Base-by-base conservation (phyloP, 805 yeast species). In the Schwanniomyces sp. region DNA sequence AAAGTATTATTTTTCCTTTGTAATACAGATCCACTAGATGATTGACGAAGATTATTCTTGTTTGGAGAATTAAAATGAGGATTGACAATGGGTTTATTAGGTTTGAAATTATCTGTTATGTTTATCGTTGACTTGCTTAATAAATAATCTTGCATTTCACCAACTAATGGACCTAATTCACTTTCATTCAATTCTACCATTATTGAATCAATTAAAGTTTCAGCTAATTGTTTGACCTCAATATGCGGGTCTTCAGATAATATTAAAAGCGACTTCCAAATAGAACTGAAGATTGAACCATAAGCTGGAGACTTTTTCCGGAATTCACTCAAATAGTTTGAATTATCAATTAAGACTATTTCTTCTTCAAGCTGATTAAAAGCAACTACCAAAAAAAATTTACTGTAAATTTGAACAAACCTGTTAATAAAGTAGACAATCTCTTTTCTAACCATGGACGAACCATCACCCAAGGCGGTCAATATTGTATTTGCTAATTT, bases 361-460 rank as follows among this genome's bases (percentile, higher is more conserved):
- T 91, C 97, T 53, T 86, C 94, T 49, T 87, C 90, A 25, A 94
- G 62, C 54, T 90, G 91, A 41, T 89, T 80, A 63, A 85, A 91
- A 0, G 97, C 96, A 49, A 91, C 85, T 1, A 92, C 94, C 46
- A 91, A 63, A 58, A 92, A 91, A 58, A 88, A 87, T 48, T 82
- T 80, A 21, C 79, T 69, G 64, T 91, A 86, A 37, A 83, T 82
- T 48, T 78, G 67, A 10, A 91, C 86, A 61, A 89, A 83, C 40
- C 84, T 80, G 34, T 94, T 86, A 46, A 91, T 78, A 58, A 88
- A 88, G 24, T 85, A 83, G 6, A 88, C 81, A 8, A 89, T 79
- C 62, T 94, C 98, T 52, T 90, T 83, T 48, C 99, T 72, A 1
- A 94, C 97, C 54, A 92, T 69, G 0, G 96, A 82, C 0, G 96